Conservation (phyloP, 306 rosid species). For the Rosa persica region DNA sequence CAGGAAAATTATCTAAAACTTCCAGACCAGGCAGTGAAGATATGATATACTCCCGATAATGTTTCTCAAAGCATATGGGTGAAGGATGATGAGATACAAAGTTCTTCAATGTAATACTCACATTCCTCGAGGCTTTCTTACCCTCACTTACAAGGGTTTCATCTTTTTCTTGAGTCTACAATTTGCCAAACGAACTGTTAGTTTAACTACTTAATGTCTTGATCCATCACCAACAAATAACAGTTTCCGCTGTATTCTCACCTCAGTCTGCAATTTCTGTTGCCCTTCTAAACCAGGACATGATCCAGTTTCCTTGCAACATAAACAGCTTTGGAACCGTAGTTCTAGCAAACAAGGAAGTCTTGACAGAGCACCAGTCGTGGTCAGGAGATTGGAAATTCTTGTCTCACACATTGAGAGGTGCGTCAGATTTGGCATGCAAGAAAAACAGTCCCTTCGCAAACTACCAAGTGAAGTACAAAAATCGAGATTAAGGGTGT, state of each 20-base stretch:
- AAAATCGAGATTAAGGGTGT: slow-evolving; percentile 71
- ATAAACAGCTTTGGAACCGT: slow-evolving; percentile 68
- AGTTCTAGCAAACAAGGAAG: slow-evolving; percentile 65
- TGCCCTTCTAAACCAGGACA: slow-evolving; percentile 43
- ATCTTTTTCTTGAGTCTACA: slow-evolving; percentile 38
- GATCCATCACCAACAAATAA: slow-evolving; percentile 8
- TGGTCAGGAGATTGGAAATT: slow-evolving; percentile 72
- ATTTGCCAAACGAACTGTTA: slow-evolving; percentile 14
- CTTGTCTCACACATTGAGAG: slow-evolving; percentile 75
- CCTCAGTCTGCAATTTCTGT: slow-evolving; percentile 49
- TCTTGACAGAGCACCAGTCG: slow-evolving; percentile 61
- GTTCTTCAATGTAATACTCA: slow-evolving; percentile 35
- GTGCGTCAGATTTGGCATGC: slow-evolving; percentile 66
- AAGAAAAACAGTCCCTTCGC: slow-evolving; percentile 57
- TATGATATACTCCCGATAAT: slow-evolving; percentile 72
- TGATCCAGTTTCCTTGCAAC: slow-evolving; percentile 55
- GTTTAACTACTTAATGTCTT: background rate
- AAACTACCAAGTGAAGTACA: slow-evolving; percentile 59
- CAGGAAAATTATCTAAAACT: slow-evolving; percentile 57
- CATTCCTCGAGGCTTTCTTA: slow-evolving; percentile 34
- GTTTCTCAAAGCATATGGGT: slow-evolving; percentile 69
- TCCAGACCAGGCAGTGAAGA: slow-evolving; percentile 57
- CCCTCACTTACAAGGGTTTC: background rate
- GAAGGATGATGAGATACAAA: slow-evolving; percentile 60
- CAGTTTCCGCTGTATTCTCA: slow-evolving; percentile 22